Conservation (phyloP, 805 yeast genomes). For the Barnettozyma wickerhamii region DNA sequence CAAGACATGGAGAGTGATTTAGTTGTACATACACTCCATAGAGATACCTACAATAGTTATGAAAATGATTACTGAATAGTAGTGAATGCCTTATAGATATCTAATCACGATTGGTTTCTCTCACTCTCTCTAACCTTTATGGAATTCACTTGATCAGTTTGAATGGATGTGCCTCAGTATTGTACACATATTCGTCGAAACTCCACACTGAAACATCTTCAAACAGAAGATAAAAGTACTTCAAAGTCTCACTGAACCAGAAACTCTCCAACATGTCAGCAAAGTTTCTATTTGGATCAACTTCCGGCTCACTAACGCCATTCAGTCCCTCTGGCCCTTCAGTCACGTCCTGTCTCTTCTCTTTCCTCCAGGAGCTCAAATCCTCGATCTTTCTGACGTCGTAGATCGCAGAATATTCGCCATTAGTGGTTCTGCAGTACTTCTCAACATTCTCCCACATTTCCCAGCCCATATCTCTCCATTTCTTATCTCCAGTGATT, state of each 20-base stretch:
- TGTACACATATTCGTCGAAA: constrained; percentile 51
- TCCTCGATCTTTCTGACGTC: constrained; percentile 30
- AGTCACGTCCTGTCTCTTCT: background rate
- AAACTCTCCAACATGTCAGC: constrained; percentile 41
- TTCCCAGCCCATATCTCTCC: constrained; percentile 52
- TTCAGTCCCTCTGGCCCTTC: background rate
- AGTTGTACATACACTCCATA: background rate
- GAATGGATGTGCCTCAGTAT: constrained; percentile 63
- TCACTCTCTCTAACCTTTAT: background rate
- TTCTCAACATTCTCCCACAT: constrained; percentile 38
- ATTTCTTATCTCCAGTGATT: constrained; percentile 52
- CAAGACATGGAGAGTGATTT: constrained; percentile 44
- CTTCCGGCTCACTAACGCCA: constrained; percentile 5
- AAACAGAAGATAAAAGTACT: constrained; percentile 49
- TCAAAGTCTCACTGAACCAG: constrained; percentile 58
- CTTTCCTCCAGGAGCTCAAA: background rate
- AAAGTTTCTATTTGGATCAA: constrained; percentile 21
- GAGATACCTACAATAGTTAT: too few species aligned
- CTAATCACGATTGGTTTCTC: background rate
- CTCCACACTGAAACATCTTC: constrained; percentile 38
- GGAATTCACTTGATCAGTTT: constrained; percentile 15
- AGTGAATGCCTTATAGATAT: too few species aligned
- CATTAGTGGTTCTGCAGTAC: constrained; percentile 27
- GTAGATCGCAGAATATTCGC: constrained; percentile 34
- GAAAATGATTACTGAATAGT: too few species aligned